These are phyloP conservation scores for Zygoascus ofunaensis DNA, from an alignment of 805 yeast species.

Conservation along the genomic window DNA sequence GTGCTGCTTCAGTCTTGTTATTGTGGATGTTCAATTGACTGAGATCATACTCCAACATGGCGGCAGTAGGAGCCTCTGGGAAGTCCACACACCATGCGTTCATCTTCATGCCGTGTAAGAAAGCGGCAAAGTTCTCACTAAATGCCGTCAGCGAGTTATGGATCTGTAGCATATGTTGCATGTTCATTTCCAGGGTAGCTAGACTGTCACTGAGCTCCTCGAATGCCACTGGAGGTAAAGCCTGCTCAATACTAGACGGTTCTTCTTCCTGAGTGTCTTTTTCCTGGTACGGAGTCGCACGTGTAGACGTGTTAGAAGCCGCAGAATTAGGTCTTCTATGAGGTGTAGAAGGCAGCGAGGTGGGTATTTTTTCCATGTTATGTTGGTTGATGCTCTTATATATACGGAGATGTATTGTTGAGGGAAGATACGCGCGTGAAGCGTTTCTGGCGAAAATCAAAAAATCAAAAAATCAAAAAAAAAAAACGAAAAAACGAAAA, in stretches of 20 bases:
- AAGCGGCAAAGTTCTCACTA: slow-evolving; percentile 71
- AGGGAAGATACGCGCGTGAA: too few species aligned
- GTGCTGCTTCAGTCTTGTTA: not conserved
- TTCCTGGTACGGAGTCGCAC: slow-evolving; percentile 14
- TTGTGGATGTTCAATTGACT: not conserved
- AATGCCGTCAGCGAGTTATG: slow-evolving; percentile 54
- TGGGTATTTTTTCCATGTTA: not conserved
- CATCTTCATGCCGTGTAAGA: slow-evolving; percentile 69
- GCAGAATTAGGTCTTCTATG: slow-evolving; percentile 19
- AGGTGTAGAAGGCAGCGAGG: slow-evolving; percentile 17
- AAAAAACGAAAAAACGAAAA: too few species aligned
- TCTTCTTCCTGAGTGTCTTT: slow-evolving; percentile 8
- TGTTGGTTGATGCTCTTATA: not conserved
- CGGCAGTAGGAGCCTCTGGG: slow-evolving; percentile 23
- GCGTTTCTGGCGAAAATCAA: too few species aligned
- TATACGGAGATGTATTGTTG: too few species aligned
- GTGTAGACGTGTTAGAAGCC: slow-evolving; percentile 10
- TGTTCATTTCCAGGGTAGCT: slow-evolving; percentile 46
- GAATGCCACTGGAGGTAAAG: slow-evolving; percentile 7
- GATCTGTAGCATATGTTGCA: slow-evolving; percentile 46
- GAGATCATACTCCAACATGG: slow-evolving; percentile 2
- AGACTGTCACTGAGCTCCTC: slow-evolving; percentile 28
- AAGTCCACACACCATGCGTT: slow-evolving; percentile 87
- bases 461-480: too few species aligned
- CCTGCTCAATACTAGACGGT: slow-evolving; percentile 13